phyloP scores from a whole-genome alignment of 345 rosid species.

The Rhodomyrtus tomentosa region DNA sequence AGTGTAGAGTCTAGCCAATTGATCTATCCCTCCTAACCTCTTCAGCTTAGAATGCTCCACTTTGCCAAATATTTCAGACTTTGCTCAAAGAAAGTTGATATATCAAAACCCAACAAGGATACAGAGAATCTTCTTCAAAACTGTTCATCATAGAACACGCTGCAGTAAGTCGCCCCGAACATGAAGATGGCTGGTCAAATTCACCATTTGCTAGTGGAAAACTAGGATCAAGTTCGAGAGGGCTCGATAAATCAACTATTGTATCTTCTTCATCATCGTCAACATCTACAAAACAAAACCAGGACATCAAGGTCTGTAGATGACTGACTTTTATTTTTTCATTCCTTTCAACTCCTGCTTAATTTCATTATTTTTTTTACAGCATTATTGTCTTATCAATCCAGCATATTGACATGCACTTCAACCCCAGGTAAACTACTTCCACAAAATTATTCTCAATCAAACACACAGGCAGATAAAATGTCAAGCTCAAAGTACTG shows the following conservation, averaged over 20 bases:
- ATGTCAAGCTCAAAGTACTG: constrained; percentile 9
- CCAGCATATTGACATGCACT: neutral
- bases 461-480: neutral
- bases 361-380: neutral
- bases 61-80: neutral
- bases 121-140: constrained; percentile 61
- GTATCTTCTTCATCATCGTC: constrained; percentile 26
- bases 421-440: neutral
- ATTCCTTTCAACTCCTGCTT: neutral
- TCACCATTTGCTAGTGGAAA: neutral
- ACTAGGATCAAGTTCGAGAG: neutral
- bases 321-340: neutral
- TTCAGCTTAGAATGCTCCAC: neutral
- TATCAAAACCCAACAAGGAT: constrained; percentile 26
- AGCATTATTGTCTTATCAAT: neutral
- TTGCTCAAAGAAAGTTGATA: neutral
- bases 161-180: neutral
- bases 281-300: constrained; percentile 7
- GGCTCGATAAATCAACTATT: constrained; percentile 1
- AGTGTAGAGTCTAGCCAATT: neutral
- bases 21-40: neutral
- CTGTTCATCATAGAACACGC: constrained; percentile 19
- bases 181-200: constrained; percentile 9
- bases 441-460: neutral
- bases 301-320: neutral